Conservation (phyloP, 768 basidiomycete species). For the Macrocybe gigantea region DNA sequence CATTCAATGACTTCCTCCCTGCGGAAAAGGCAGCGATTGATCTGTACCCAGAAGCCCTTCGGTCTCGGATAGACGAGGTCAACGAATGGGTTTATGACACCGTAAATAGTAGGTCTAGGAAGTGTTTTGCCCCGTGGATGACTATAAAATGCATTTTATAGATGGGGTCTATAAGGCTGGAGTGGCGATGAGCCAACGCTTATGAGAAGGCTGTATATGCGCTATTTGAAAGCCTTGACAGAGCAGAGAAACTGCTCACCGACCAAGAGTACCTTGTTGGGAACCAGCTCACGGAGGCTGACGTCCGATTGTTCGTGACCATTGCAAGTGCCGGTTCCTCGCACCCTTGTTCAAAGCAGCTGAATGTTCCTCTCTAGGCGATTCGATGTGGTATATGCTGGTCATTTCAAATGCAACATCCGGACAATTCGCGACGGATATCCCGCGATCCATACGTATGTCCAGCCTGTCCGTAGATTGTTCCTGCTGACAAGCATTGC, state of each 20-base stretch:
- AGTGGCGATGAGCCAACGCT: constrained; percentile 76
- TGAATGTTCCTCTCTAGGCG: constrained; percentile 38
- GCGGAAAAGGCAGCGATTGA: constrained; percentile 59
- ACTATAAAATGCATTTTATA: constrained; percentile 16
- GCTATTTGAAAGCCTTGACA: constrained; percentile 75
- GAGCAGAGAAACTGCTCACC: constrained; percentile 69
- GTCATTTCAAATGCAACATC: constrained; percentile 92
- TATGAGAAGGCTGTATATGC: constrained; percentile 71
- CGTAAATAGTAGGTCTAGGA: constrained; percentile 62
- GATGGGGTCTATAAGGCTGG: constrained; percentile 87
- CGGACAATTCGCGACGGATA: constrained; percentile 82
- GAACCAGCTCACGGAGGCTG: constrained; percentile 72
- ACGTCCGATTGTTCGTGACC: constrained; percentile 83
- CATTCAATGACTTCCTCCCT: constrained; percentile 70
- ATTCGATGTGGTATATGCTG: constrained; percentile 84
- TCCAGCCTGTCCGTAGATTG: constrained; percentile 2
- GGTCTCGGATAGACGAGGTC: constrained; percentile 72
- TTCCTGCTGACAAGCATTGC: neutral
- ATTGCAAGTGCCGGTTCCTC: constrained; percentile 45
- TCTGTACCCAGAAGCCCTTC: constrained; percentile 70
- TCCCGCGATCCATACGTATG: constrained; percentile 68
- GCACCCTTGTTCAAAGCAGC: neutral
- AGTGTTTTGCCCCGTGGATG: neutral
- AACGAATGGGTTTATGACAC: constrained; percentile 83
- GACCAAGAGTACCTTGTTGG: constrained; percentile 84